phyloP scores from a whole-genome alignment of 352 stramenopile genomes.

The Sclerospora graminicola region DNA sequence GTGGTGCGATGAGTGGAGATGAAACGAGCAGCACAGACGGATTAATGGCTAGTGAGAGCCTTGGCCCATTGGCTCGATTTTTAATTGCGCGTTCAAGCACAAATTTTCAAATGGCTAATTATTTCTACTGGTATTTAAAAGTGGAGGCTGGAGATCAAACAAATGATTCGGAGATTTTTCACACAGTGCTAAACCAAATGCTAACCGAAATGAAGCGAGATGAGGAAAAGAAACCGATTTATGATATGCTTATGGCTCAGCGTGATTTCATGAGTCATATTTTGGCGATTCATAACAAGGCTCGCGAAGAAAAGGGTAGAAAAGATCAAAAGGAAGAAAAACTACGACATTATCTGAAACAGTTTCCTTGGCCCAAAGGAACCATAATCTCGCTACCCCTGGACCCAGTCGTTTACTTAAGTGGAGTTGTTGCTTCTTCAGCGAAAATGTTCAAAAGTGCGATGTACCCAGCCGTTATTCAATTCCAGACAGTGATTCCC shows the following conservation, averaged over 20 bases:
- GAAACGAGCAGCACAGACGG: conserved; percentile 34
- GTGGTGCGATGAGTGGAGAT: conserved; percentile 28
- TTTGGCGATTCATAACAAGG: conserved; percentile 87
- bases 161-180: conserved; percentile 71
- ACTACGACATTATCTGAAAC: conserved; percentile 83
- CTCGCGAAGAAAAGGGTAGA: conserved; percentile 88
- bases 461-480: conserved; percentile 94
- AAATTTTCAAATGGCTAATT: conserved; percentile 96
- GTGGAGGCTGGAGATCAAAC: conserved; percentile 66
- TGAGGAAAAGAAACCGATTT: conserved; percentile 85
- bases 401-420: conserved; percentile 75
- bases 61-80: conserved; percentile 87
- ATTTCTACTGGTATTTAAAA: conserved; percentile 94
- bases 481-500: conserved; percentile 87
- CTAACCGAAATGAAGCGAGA: conserved; percentile 90
- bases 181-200: conserved; percentile 83
- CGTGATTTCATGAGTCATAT: conserved; percentile 92
- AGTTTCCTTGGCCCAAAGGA: conserved; percentile 70
- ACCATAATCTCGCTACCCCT: conserved; percentile 79
- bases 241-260: conserved; percentile 87
- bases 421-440: conserved; percentile 84
- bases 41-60: conserved; percentile 30
- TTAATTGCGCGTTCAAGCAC: conserved; percentile 89
- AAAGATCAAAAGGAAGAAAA: conserved; percentile 95
- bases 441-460: conserved; percentile 97